Evolutionary conservation across 495 filamentous ascomycete genomes (phyloP).

Genomic region (Aspergillus incahuasiensis): DNA sequence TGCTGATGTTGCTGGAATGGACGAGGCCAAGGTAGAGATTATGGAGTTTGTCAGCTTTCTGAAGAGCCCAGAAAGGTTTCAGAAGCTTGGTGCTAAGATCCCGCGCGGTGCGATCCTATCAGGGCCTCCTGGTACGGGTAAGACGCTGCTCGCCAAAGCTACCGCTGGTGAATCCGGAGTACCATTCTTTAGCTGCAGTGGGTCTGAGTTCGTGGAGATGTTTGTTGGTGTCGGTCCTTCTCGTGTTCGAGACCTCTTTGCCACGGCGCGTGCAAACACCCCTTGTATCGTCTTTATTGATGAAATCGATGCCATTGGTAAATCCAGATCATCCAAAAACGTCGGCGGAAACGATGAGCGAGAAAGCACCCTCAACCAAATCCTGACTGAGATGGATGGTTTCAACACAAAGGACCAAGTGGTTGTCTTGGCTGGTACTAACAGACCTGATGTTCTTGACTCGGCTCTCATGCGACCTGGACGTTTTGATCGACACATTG

Average conservation of each 20-base stretch:
- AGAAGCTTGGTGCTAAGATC: conserved; percentile 94
- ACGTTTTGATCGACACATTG: conserved; percentile 92
- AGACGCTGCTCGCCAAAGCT: conserved; percentile 93
- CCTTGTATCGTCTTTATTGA: conserved; percentile 99
- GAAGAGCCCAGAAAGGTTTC: conserved; percentile 81
- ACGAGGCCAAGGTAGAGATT: conserved; percentile 96
- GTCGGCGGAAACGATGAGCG: conserved; percentile 94
- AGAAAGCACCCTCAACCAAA: conserved; percentile 95
- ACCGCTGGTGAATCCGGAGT: conserved; percentile 97
- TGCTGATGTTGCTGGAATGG: conserved; percentile 95
- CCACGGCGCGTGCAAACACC: conserved; percentile 89
- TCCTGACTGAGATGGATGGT: conserved; percentile 98
- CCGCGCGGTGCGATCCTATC: conserved; percentile 94
- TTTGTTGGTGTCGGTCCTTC: conserved; percentile 98
- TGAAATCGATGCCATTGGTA: conserved; percentile 97
- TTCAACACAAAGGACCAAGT: conserved; percentile 98
- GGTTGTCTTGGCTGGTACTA: conserved; percentile 96
- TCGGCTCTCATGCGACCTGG: conserved; percentile 94
- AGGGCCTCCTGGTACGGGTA: conserved; percentile 95
- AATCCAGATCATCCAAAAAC: conserved; percentile 69
- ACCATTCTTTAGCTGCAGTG: conserved; percentile 96
- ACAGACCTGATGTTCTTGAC: conserved; percentile 89
- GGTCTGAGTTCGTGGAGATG: conserved; percentile 99
- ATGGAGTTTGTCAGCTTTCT: conserved; percentile 99
- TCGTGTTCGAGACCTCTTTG: conserved; percentile 90